Evolutionary conservation across 2,329 filamentous ascomycete species (phyloP).

Genomic region (Colletotrichum paranaense): DNA sequence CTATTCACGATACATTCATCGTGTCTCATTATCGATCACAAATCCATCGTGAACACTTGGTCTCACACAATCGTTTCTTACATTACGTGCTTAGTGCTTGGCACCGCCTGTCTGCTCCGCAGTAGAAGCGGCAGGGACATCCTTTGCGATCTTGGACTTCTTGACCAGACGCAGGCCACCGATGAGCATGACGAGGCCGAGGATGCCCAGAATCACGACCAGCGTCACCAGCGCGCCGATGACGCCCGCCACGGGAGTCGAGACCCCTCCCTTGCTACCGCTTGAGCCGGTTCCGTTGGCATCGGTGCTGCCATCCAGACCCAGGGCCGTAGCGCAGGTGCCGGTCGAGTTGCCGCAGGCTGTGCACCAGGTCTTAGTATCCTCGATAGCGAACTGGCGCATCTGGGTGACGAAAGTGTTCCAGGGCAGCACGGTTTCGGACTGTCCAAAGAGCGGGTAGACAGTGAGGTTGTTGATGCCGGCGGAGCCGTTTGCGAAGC

Average conservation of each 20-base stretch:
- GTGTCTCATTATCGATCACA: background rate
- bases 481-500: constrained; percentile 70
- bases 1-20: background rate
- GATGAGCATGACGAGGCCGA: constrained; percentile 55
- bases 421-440: constrained; percentile 71
- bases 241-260: constrained; percentile 80
- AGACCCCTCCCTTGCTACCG: constrained; percentile 61
- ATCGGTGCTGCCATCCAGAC: constrained; percentile 39
- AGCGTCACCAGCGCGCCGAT: constrained; percentile 78
- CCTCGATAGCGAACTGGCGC: constrained; percentile 73
- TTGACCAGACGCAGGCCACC: constrained; percentile 60
- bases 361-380: constrained; percentile 76
- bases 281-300: constrained; percentile 40
- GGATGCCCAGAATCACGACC: constrained; percentile 58
- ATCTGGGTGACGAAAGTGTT: constrained; percentile 73
- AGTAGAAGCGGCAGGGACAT: background rate
- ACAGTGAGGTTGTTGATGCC: constrained; percentile 60
- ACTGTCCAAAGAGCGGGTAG: constrained; percentile 71
- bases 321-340: constrained; percentile 61
- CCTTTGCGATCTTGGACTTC: constrained; percentile 52
- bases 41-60: background rate
- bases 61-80: no score
- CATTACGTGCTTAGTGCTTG: background rate
- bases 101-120: background rate
- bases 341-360: constrained; percentile 80